Evolutionary conservation across 2,329 filamentous ascomycete genomes (phyloP).

Genomic region (Sordariomycetes sp.): DNA sequence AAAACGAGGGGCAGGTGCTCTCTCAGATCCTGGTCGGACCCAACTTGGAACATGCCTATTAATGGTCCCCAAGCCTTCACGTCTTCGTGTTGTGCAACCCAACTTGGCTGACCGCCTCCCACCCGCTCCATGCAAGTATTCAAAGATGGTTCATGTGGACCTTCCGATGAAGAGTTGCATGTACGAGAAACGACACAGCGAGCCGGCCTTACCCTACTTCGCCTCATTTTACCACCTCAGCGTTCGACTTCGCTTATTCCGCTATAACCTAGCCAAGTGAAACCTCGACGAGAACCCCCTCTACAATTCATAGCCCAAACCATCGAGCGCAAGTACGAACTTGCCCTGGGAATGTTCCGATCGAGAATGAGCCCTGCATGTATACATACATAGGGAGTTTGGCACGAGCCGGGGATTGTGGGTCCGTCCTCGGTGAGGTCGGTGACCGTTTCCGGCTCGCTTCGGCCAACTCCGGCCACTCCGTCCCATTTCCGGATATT

Average conservation of each 20-base stretch:
- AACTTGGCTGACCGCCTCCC: not conserved
- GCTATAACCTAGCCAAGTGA: too few relatives aligned
- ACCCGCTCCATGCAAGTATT: not conserved
- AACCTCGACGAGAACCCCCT: too few relatives aligned
- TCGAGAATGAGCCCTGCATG: too few relatives aligned
- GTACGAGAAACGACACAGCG: not conserved
- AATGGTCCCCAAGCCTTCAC: not conserved
- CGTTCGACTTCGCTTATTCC: too few relatives aligned
- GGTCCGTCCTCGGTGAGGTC: not conserved
- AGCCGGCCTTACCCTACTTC: not conserved
- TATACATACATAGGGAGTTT: too few relatives aligned
- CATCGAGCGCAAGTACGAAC: too few relatives aligned
- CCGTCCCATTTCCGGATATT: not conserved
- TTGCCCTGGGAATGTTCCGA: too few relatives aligned
- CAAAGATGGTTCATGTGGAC: not conserved
- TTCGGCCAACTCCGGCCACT: not conserved
- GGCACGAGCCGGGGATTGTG: not conserved
- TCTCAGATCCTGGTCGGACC: not conserved
- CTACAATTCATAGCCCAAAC: too few relatives aligned
- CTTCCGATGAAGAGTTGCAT: not conserved
- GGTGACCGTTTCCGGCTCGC: not conserved
- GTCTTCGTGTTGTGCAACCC: not conserved
- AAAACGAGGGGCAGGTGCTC: not conserved
- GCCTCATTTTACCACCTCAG: too few relatives aligned
- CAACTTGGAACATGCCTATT: not conserved